phyloP scores from a whole-genome alignment of 768 basidiomycete species.

The Suillus luteus region DNA sequence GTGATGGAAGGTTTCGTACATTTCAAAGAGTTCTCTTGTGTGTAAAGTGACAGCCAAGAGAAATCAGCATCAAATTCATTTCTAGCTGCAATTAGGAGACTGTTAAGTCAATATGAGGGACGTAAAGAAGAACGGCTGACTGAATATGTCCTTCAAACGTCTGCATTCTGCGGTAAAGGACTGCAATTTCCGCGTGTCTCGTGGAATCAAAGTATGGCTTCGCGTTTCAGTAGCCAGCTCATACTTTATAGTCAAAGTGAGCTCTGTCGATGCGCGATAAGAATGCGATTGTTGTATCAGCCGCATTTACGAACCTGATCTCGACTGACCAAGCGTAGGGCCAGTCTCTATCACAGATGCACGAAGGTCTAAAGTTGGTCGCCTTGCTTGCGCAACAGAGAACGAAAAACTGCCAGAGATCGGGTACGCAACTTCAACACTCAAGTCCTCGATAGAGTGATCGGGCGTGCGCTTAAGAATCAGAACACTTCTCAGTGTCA shows the following conservation, averaged over 20 bases:
- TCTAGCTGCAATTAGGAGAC: slow-evolving; percentile 2
- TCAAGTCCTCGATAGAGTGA: background rate
- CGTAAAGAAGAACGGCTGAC: slow-evolving; percentile 33
- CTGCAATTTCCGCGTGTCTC: slow-evolving; percentile 49
- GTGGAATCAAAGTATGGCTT: slow-evolving; percentile 47
- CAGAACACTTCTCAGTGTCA: slow-evolving; percentile 11
- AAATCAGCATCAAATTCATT: slow-evolving; percentile 2
- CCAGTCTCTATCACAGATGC: slow-evolving; percentile 17
- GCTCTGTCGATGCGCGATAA: slow-evolving; percentile 38
- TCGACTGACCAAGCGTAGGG: slow-evolving; percentile 33
- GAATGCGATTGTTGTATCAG: slow-evolving; percentile 6
- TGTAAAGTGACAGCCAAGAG: slow-evolving; percentile 5
- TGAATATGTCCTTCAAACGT: slow-evolving; percentile 51
- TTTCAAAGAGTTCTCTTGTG: slow-evolving; percentile 1
- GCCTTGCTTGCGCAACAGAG: slow-evolving; percentile 55
- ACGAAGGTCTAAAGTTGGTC: slow-evolving; percentile 39
- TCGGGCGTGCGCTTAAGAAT: slow-evolving; percentile 21
- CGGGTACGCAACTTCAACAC: slow-evolving; percentile 38
- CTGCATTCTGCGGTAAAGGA: slow-evolving; percentile 56
- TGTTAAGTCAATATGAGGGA: background rate
- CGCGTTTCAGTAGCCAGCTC: slow-evolving; percentile 38
- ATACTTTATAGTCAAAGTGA: slow-evolving; percentile 52
- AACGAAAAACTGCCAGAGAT: slow-evolving; percentile 57
- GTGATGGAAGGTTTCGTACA: background rate
- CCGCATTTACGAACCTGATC: slow-evolving; percentile 41